Percentiles rank a stretch among this genome's conserved stretches.
Conservation (phyloP, 108 stramenopile genomes). For the Pseudonitzschia pungens region DNA sequence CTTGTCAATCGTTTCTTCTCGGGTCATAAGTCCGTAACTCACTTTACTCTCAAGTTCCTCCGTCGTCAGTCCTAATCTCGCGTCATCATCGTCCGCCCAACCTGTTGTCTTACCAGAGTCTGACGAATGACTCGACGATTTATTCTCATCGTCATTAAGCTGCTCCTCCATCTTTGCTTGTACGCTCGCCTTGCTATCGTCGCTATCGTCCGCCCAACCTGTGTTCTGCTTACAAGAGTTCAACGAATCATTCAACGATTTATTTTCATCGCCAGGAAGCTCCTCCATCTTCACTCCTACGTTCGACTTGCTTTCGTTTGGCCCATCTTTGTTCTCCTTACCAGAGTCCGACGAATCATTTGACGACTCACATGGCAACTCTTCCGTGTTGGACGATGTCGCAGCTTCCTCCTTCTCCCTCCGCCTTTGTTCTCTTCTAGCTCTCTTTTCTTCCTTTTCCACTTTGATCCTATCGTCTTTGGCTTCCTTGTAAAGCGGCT, state of each 20-base stretch:
- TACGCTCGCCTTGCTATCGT: no score
- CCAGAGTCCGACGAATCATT: conserved; percentile 3
- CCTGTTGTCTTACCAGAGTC: no score
- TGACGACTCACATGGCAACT: neutral
- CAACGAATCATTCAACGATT: no score
- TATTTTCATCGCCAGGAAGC: neutral
- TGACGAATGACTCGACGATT: no score
- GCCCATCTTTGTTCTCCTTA: neutral
- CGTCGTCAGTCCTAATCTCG: neutral
- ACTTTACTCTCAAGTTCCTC: neutral
- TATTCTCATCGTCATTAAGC: no score
- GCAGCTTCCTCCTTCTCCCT: conserved; percentile 6
- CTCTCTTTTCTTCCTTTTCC: conserved; percentile 20
- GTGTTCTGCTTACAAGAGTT: no score
- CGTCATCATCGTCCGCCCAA: no score
- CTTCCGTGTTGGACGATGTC: neutral
- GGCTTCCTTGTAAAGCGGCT: conserved; percentile 29
- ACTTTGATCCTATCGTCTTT: conserved; percentile 4
- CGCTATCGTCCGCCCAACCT: no score
- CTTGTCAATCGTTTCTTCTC: neutral
- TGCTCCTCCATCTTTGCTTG: no score
- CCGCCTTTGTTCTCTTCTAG: conserved; percentile 6
- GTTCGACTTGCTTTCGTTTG: no score
- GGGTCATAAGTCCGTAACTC: neutral
- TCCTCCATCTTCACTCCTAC: neutral